Evolutionary conservation across 192 early-diverging fungal species (phyloP).

Genomic region (Coemansia aciculifera): DNA sequence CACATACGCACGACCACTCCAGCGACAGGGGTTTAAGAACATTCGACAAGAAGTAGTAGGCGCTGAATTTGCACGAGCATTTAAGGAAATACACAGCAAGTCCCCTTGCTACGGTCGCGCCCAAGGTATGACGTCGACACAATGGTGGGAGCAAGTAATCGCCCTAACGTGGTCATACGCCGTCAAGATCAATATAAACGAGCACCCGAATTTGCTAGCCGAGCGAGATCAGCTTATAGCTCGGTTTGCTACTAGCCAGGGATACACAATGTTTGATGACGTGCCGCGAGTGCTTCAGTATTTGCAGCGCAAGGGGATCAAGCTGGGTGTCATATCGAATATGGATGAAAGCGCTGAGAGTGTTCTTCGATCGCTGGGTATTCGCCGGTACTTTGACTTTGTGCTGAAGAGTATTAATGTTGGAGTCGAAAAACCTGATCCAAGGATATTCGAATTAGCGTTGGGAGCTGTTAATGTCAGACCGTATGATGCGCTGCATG

Average conservation of each 20-base stretch:
- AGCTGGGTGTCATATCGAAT: conserved; percentile 62
- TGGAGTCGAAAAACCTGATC: conserved; percentile 60
- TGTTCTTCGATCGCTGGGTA: conserved; percentile 30
- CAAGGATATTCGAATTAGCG: conserved; percentile 58
- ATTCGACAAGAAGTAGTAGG: conserved; percentile 25
- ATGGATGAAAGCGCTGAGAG: conserved; percentile 60
- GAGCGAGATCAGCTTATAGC: conserved; percentile 46
- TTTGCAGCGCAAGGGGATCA: conserved; percentile 51
- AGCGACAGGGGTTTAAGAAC: conserved; percentile 48
- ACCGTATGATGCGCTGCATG: conserved; percentile 58
- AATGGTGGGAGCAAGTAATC: conserved; percentile 63
- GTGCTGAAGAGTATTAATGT: conserved; percentile 55
- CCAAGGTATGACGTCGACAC: conserved; percentile 41
- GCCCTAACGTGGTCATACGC: conserved; percentile 48
- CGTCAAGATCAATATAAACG: conserved; percentile 15
- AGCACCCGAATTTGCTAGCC: background rate
- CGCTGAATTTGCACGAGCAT: conserved; percentile 41
- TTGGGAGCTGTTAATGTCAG: conserved; percentile 35
- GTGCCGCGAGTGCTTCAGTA: conserved; percentile 51
- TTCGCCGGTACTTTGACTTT: conserved; percentile 62
- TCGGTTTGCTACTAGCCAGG: conserved; percentile 51
- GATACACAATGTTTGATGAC: conserved; percentile 60
- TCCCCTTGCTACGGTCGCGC: conserved; percentile 59
- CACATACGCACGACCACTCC: conserved; percentile 37
- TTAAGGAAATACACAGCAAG: conserved; percentile 34